Percentiles rank a stretch among this genome's conserved stretches.
Evolutionary conservation across 2,329 filamentous ascomycete genomes (phyloP).

Genomic region (Hypoxylon sp.): DNA sequence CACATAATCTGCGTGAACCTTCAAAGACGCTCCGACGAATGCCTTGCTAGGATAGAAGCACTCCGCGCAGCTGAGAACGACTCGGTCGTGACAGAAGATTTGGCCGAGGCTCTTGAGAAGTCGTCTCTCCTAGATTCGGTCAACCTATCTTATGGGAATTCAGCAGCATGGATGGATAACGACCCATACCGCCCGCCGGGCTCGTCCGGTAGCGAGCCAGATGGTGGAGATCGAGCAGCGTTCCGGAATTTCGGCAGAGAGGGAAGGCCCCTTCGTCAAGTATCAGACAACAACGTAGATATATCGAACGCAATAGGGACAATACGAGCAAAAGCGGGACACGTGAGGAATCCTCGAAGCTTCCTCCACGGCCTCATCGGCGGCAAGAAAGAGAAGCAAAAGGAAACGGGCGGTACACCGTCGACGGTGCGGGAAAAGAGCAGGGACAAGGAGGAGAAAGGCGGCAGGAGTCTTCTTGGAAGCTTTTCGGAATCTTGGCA

Average conservation of each 20-base stretch:
- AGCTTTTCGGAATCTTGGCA: constrained; percentile 53
- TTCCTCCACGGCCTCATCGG: constrained; percentile 62
- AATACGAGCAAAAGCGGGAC: constrained; percentile 55
- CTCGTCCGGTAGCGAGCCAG: constrained; percentile 67
- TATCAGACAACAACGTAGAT: constrained; percentile 54
- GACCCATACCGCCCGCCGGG: constrained; percentile 60
- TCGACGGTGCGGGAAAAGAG: constrained; percentile 51
- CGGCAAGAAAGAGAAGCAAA: constrained; percentile 51
- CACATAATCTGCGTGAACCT: constrained; percentile 66
- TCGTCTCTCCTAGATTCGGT: constrained; percentile 57
- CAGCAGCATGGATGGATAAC: constrained; percentile 55
- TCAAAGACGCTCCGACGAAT: constrained; percentile 66
- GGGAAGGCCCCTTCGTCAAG: constrained; percentile 49
- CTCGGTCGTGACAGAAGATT: constrained; percentile 54
- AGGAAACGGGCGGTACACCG: constrained; percentile 32
- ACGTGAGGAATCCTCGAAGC: constrained; percentile 57
- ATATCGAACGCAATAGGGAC: constrained; percentile 53
- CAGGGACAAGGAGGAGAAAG: constrained; percentile 52
- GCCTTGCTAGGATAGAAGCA: constrained; percentile 65
- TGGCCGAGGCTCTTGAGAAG: constrained; percentile 66
- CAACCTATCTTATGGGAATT: constrained; percentile 57
- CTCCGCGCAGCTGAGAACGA: constrained; percentile 59
- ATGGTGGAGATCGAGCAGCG: constrained; percentile 46
- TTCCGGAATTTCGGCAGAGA: constrained; percentile 48
- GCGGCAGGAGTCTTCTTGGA: constrained; percentile 48